phyloP scores from a whole-genome alignment of 768 basidiomycete genomes.

The Trametes punicea region DNA sequence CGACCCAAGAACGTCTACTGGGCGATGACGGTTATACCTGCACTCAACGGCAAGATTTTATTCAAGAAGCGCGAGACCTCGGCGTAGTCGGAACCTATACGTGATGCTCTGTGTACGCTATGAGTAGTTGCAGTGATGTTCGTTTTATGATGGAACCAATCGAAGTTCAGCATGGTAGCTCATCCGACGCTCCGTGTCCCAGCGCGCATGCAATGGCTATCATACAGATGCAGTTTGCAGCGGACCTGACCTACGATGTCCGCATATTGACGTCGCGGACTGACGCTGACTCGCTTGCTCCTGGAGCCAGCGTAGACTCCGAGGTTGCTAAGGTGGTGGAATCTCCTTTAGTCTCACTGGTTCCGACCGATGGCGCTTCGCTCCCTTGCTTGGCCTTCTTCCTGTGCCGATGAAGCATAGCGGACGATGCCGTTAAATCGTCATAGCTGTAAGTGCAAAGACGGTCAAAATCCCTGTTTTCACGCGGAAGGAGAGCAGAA shows the following conservation, averaged over 20 bases:
- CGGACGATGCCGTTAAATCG: conserved; percentile 58
- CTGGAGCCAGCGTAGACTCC: not conserved
- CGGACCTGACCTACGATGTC: conserved; percentile 2
- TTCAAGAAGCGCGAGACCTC: conserved; percentile 19
- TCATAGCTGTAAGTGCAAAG: conserved; percentile 47
- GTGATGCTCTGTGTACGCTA: not conserved
- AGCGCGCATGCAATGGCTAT: too few species aligned
- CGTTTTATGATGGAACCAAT: too few species aligned
- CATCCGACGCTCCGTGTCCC: too few species aligned
- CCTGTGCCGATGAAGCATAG: conserved; percentile 44
- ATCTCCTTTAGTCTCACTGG: not conserved
- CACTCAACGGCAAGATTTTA: conserved; percentile 22
- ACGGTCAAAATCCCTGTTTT: not conserved
- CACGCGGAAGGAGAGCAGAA: not conserved
- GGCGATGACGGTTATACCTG: conserved; percentile 20
- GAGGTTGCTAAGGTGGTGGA: not conserved
- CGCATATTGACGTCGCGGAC: conserved; percentile 16
- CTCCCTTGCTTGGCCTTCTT: conserved; percentile 35
- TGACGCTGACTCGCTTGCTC: not conserved
- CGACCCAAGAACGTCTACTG: conserved; percentile 24
- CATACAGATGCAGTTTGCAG: too few species aligned
- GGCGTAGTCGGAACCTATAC: not conserved
- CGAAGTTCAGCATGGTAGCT: too few species aligned
- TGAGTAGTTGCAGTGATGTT: not conserved
- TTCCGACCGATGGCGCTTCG: not conserved